Evolutionary conservation across 2,329 filamentous ascomycete species (phyloP).

Genomic region (Claviceps purpurea): DNA sequence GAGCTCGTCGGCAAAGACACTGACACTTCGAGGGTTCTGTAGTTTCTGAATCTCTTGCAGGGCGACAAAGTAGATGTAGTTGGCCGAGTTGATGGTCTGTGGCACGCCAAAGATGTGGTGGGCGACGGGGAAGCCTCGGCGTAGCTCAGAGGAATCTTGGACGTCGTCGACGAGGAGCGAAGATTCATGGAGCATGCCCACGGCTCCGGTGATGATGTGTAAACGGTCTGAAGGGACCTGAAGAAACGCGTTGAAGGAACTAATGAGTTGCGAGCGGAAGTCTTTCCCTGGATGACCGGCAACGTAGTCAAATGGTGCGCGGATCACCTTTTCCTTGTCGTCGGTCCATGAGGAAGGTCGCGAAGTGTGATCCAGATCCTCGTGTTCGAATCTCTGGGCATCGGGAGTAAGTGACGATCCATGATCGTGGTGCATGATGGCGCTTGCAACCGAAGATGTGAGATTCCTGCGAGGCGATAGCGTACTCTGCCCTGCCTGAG

Average conservation of each 20-base stretch:
- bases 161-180: constrained; percentile 80
- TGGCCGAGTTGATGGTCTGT: constrained; percentile 83
- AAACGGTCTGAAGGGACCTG: constrained; percentile 58
- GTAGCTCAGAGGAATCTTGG: constrained; percentile 64
- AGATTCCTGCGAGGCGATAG: neutral
- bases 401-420: constrained; percentile 29
- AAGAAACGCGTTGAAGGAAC: constrained; percentile 69
- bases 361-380: constrained; percentile 39
- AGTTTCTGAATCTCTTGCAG: constrained; percentile 62
- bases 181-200: constrained; percentile 77
- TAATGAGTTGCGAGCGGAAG: constrained; percentile 66
- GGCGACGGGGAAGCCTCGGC: constrained; percentile 68
- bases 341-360: constrained; percentile 46
- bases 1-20: constrained; percentile 70
- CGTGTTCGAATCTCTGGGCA: constrained; percentile 38
- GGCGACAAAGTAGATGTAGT: constrained; percentile 77
- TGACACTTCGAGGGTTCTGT: constrained; percentile 50
- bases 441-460: neutral
- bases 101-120: constrained; percentile 75
- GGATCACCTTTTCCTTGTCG: constrained; percentile 64
- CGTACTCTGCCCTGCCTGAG: neutral
- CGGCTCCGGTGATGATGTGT: constrained; percentile 61
- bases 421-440: constrained; percentile 19
- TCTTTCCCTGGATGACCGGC: constrained; percentile 71
- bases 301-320: constrained; percentile 71